A percentile compares a stretch with the other conserved stretches of the same genome.
Evolutionary conservation across 768 basidiomycete species (phyloP).

Genomic region (Sistotremastrum niveocremeum): DNA sequence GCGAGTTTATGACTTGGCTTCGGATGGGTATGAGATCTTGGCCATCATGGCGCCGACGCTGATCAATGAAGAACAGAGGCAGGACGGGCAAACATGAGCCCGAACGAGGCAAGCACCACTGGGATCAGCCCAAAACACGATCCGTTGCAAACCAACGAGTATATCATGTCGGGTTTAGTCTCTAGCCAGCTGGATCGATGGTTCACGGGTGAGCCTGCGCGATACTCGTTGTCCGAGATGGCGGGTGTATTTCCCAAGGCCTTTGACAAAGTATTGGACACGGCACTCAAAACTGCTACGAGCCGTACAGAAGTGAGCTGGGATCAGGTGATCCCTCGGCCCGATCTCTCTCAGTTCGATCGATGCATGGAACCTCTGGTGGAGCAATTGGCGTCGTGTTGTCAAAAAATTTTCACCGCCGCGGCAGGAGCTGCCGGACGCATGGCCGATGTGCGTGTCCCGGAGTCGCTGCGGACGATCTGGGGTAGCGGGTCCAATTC

Average conservation of each 20-base stretch:
- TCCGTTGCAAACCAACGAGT: constrained; percentile 68
- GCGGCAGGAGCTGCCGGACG: constrained; percentile 49
- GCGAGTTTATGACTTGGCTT: constrained; percentile 68
- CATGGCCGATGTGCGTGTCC: neutral
- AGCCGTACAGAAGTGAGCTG: constrained; percentile 1
- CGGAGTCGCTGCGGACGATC: neutral
- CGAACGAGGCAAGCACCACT: constrained; percentile 34
- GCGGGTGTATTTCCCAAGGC: too few species aligned
- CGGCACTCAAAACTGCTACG: neutral
- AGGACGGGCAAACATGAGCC: constrained; percentile 29
- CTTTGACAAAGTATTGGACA: neutral
- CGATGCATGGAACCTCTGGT: constrained; percentile 56
- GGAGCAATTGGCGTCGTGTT: constrained; percentile 45
- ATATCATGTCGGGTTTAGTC: constrained; percentile 57
- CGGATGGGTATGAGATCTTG: constrained; percentile 43
- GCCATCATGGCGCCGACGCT: neutral
- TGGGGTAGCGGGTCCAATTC: neutral
- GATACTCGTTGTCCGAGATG: constrained; percentile 15
- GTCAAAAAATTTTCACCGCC: constrained; percentile 46
- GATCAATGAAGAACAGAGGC: constrained; percentile 24
- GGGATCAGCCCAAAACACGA: constrained; percentile 44
- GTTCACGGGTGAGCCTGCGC: constrained; percentile 48
- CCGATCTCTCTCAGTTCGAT: constrained; percentile 42
- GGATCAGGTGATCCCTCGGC: neutral
- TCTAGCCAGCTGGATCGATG: constrained; percentile 63